Conservation (phyloP, 805 yeast species). For the Debaryomyces castellii region DNA sequence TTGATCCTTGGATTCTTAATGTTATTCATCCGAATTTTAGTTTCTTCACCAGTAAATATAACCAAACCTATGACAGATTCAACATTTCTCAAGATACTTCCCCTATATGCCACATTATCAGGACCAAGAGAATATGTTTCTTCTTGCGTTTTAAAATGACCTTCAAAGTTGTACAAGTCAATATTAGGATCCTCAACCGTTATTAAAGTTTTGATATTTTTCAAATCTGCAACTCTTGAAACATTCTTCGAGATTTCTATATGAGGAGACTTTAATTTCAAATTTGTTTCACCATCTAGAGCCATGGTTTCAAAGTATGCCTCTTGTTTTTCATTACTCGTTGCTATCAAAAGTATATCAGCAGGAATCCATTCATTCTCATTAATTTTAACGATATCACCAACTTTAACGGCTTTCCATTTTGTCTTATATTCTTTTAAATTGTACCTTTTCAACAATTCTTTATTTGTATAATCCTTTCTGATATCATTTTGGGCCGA, state of each 20-base stretch:
- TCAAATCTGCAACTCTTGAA: slow-evolving; percentile 50
- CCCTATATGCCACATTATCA: slow-evolving; percentile 86
- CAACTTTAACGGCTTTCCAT: slow-evolving; percentile 87
- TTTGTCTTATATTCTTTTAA: slow-evolving; percentile 29
- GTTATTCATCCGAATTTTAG: slow-evolving; percentile 94
- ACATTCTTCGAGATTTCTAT: slow-evolving; percentile 56
- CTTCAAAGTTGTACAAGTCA: slow-evolving; percentile 91
- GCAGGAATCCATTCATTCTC: slow-evolving; percentile 96
- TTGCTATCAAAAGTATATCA: slow-evolving; percentile 72
- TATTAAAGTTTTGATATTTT: slow-evolving; percentile 50
- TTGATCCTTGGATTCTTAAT: slow-evolving; percentile 85
- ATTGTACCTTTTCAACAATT: slow-evolving; percentile 27
- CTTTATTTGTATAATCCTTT: slow-evolving; percentile 12
- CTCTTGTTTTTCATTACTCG: slow-evolving; percentile 61
- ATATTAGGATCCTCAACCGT: slow-evolving; percentile 88
- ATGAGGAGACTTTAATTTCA: slow-evolving; percentile 73
- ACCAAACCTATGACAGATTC: slow-evolving; percentile 73
- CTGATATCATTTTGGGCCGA: slow-evolving; percentile 4
- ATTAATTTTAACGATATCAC: slow-evolving; percentile 70
- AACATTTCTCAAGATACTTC: slow-evolving; percentile 87
- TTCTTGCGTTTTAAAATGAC: slow-evolving; percentile 51
- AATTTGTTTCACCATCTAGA: slow-evolving; percentile 93
- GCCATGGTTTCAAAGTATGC: slow-evolving; percentile 94
- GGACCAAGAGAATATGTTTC: slow-evolving; percentile 61
- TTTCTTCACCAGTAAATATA: slow-evolving; percentile 91